A percentile compares a stretch with the other conserved stretches of the same genome.
phyloP scores from a whole-genome alignment of 73 alveolate genomes.

The Diophrys appendiculata region DNA sequence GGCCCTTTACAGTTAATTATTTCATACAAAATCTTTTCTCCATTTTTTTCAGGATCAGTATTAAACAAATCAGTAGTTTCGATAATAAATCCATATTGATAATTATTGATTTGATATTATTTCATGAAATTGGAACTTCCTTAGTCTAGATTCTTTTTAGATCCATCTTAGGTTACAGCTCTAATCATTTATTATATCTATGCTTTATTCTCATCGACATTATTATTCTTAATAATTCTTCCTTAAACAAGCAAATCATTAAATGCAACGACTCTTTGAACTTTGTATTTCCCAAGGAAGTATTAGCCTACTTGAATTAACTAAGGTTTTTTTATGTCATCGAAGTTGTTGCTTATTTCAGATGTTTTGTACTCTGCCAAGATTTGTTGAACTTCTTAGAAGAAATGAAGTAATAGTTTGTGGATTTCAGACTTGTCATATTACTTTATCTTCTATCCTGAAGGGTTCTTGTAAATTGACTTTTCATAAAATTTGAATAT shows the following conservation, averaged over 20 bases:
- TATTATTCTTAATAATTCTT: background rate
- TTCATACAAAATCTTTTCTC: background rate
- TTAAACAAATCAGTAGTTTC: background rate
- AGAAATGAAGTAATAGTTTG: background rate
- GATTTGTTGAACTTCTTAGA: background rate
- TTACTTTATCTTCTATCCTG: background rate
- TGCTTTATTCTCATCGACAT: background rate
- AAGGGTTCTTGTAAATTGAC: background rate
- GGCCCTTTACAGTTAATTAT: background rate
- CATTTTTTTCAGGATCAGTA: no score
- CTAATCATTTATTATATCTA: background rate
- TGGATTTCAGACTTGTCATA: background rate
- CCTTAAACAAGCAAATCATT: background rate
- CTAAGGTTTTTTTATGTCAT: background rate
- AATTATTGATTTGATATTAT: no score
- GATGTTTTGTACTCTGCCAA: background rate
- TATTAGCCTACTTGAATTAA: background rate
- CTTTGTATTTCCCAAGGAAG: slow-evolving; percentile 4
- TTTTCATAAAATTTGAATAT: slow-evolving; percentile 33
- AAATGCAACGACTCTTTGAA: background rate
- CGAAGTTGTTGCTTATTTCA: background rate
- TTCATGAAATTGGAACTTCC: background rate
- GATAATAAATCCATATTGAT: no score
- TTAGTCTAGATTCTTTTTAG: background rate
- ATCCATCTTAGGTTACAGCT: background rate